Percentiles rank a stretch among this genome's conserved stretches.
Evolutionary conservation across 805 yeast species (phyloP).

Genomic region (Yamadazyma takamatsuzukensis): DNA sequence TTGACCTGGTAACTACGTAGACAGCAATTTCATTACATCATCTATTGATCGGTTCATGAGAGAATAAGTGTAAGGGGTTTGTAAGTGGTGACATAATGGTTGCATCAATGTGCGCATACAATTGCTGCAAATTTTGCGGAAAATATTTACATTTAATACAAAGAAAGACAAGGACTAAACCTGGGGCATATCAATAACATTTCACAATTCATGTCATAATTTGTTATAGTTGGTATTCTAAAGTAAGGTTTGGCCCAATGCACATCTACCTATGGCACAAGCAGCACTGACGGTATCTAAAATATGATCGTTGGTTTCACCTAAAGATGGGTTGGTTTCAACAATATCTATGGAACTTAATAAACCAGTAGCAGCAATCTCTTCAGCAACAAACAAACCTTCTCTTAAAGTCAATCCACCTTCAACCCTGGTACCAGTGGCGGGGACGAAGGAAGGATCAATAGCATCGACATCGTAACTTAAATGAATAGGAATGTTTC

Average conservation of each 20-base stretch:
- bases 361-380: constrained; percentile 85
- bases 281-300: constrained; percentile 87
- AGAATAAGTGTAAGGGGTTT: no score
- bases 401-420: constrained; percentile 95
- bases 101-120: background rate
- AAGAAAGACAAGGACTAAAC: background rate
- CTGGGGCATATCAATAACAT: no score
- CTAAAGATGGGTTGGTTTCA: constrained; percentile 89
- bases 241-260: constrained; percentile 85
- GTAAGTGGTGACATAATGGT: no score
- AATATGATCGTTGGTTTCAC: constrained; percentile 69
- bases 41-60: no score
- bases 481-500: constrained; percentile 71
- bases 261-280: constrained; percentile 87
- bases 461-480: constrained; percentile 96
- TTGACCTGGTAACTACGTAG: no score
- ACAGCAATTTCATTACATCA: no score
- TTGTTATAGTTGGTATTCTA: constrained; percentile 32
- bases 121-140: constrained; percentile 7
- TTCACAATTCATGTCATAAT: background rate
- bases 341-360: constrained; percentile 87
- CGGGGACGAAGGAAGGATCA: constrained; percentile 91
- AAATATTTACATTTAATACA: background rate
- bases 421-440: constrained; percentile 96
- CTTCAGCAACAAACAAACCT: constrained; percentile 89